Evolutionary conservation across 306 rosid species (phyloP).

Genomic region (Quercus wislizeni): DNA sequence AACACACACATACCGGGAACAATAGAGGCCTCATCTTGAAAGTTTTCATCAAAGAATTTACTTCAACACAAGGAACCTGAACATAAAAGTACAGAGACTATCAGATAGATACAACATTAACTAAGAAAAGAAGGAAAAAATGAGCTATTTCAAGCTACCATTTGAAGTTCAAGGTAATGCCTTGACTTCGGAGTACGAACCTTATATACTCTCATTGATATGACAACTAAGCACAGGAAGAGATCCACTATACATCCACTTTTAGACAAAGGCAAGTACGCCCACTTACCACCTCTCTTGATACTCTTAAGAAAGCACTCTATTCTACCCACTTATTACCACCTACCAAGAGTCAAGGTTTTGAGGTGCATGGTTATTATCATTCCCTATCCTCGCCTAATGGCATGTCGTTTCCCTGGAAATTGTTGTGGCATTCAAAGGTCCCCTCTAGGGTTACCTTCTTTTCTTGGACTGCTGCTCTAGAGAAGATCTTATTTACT

Average conservation of each 20-base stretch:
- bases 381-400: too few species aligned
- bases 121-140: background rate
- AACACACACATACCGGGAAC: conserved; percentile 68
- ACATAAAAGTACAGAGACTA: conserved; percentile 29
- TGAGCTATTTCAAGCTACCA: background rate
- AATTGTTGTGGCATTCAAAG: too few species aligned
- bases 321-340: too few species aligned
- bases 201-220: background rate
- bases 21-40: conserved; percentile 80
- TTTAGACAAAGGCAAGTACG: background rate
- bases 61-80: conserved; percentile 93
- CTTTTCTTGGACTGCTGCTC: too few species aligned
- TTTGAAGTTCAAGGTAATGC: conserved; percentile 12
- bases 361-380: too few species aligned
- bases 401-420: too few species aligned
- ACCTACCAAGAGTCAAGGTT: too few species aligned
- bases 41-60: conserved; percentile 87
- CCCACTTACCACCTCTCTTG: background rate
- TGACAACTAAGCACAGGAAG: background rate
- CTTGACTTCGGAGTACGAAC: background rate
- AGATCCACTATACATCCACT: conserved; percentile 2
- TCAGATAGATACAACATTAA: conserved; percentile 1
- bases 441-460: too few species aligned
- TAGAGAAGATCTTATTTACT: too few species aligned
- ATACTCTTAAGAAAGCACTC: too few species aligned